Evolutionary conservation across 805 yeast genomes (phyloP).

Genomic region (Candida silvicultrix): DNA sequence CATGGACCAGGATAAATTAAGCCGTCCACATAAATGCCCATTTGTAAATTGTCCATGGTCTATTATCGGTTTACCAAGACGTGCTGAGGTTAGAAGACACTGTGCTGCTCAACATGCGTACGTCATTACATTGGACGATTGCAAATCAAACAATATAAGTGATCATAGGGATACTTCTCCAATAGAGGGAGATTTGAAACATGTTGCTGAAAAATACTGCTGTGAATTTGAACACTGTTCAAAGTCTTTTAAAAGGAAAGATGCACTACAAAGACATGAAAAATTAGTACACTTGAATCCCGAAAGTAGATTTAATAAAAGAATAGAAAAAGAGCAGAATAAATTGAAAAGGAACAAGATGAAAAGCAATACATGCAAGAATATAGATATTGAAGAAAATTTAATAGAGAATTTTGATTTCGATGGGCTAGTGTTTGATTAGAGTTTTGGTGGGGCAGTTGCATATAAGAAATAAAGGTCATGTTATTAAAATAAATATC

Average conservation of each 20-base stretch:
- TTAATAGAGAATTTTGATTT: too few relatives aligned
- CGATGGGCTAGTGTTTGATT: too few relatives aligned
- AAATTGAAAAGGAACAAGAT: background rate
- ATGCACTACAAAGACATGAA: slow-evolving; percentile 47
- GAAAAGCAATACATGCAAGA: background rate
- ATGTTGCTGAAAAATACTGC: slow-evolving; percentile 2
- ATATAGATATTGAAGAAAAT: too few relatives aligned
- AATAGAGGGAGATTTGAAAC: background rate
- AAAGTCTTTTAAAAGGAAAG: slow-evolving; percentile 44
- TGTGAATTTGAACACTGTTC: slow-evolving; percentile 35
- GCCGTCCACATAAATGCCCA: slow-evolving; percentile 39
- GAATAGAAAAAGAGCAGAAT: slow-evolving; percentile 14
- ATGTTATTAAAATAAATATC: too few relatives aligned
- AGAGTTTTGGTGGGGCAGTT: too few relatives aligned
- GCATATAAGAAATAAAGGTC: too few relatives aligned
- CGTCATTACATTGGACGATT: slow-evolving; percentile 2
- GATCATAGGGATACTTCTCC: background rate
- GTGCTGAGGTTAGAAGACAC: slow-evolving; percentile 44
- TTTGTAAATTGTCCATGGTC: slow-evolving; percentile 41
- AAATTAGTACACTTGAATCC: slow-evolving; percentile 41
- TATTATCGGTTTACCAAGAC: slow-evolving; percentile 40
- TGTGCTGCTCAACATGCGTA: slow-evolving; percentile 38
- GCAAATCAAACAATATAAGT: background rate
- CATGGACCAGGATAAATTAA: slow-evolving; percentile 33
- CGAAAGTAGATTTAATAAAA: slow-evolving; percentile 33